Base-by-base conservation (phyloP, 495 filamentous ascomycete species). In the Aeminium ludgeri region DNA sequence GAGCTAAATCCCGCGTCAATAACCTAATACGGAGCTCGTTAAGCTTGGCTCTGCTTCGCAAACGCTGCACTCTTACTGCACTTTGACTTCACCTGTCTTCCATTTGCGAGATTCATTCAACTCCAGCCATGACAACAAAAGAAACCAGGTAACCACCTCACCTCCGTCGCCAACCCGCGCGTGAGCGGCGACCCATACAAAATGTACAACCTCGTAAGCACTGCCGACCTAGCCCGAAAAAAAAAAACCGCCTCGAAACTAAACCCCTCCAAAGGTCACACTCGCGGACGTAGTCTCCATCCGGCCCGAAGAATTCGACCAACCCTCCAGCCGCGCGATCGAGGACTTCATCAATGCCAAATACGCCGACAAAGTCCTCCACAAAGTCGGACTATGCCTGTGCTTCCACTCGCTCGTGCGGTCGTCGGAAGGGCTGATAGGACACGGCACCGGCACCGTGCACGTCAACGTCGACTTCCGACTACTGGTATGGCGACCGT, bases 381-480 rank as follows among this genome's bases (percentile, higher is more conserved):
- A 74, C 53, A 86, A 91, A 50, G 72, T 94, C 28, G 89, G 89
- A 8, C 74, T 97, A 2, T 94, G 85, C 54, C 81, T 97, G 43
- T 84, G 79, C 52, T 68, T 97, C 43, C 95, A 80, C 60, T 86
- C 94, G 51, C 64, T 97, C 2, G 58, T 87, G 10, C 76, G 75
- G 50, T 76, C 80, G 4, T 91, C 86, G 0, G 91, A 97, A 55
- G 91, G 91, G 25, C 65, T 87, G 29, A 86, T 96, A 46, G 87
- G 86, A 20, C 81, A 94, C 61, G 85, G 84, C 13, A 81, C 73
- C 27, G 89, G 89, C 2, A 66, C 83, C 39, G 84, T 91, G 17
- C 86, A 92, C 54, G 82, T 95, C 16, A 94, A 95, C 53, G 87
- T 93, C 19, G 81, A 87, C 56, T 97, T 94, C 59, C 77, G 82